Evolutionary conservation across 169 alveolate genomes (phyloP).

Genomic region (Babesia bovis): DNA sequence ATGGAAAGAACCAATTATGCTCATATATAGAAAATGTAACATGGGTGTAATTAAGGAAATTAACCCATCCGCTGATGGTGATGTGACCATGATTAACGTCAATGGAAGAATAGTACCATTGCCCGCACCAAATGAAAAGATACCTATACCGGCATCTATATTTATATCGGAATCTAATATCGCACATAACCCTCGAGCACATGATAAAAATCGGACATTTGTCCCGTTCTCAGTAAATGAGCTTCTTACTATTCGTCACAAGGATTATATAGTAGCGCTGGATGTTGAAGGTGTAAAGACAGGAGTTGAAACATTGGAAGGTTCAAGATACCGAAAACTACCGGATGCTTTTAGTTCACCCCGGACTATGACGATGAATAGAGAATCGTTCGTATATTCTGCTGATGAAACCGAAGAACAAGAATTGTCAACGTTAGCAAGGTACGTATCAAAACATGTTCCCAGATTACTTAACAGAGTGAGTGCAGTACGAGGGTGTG

Average conservation of each 20-base stretch:
- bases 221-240: conserved; percentile 56
- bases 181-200: conserved; percentile 68
- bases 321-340: not conserved
- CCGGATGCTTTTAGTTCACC: not conserved
- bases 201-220: conserved; percentile 46
- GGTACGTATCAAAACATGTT: conserved; percentile 2
- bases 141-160: conserved; percentile 59
- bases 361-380: not conserved
- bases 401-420: conserved; percentile 28
- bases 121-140: conserved; percentile 45
- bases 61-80: conserved; percentile 25
- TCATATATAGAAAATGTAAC: conserved; percentile 38
- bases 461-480: conserved; percentile 54
- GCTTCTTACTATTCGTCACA: conserved; percentile 25
- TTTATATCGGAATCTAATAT: conserved; percentile 57
- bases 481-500: conserved; percentile 72
- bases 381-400: conserved; percentile 16
- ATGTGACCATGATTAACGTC: conserved; percentile 26
- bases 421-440: conserved; percentile 42
- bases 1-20: conserved; percentile 50
- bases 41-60: conserved; percentile 23
- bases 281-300: conserved; percentile 65
- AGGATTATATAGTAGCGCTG: conserved; percentile 54
- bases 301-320: conserved; percentile 21
- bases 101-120: conserved; percentile 65